Base-by-base conservation (phyloP, 768 basidiomycete species). In the Phaeotremella fagi region DNA sequence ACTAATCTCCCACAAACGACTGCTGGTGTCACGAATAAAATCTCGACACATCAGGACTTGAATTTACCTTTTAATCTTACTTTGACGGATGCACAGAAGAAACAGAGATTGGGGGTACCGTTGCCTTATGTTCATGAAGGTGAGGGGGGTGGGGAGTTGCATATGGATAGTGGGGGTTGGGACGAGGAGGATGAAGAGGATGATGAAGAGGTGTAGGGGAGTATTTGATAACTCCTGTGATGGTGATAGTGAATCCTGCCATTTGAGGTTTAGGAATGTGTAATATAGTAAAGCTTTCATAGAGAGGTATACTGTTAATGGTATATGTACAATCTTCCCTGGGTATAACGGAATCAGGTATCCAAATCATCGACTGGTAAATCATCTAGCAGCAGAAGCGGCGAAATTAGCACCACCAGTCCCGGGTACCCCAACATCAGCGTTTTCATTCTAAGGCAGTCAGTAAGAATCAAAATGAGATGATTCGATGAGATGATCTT, bases 81-180 rank as follows among this genome's bases (percentile, higher is more conserved):
- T 48, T 81, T 97, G 49, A 97, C 90, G 7, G 78, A 82, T 15
- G 82, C 86, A 22, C 94, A 97, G 68, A 84, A 85, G 66, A 80
- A 81, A 56, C 84, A 85, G 20, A 81, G 89, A 47, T 84, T 88
- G 1, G 80, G 82, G 53, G 90, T 97, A 1, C 86, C 89, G 14
- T 76, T 97, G 31, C 94, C 94, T 2, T 99, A 95, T 68, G 87
- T 80, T 2, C 90, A 92, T 66, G 83, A 88, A 78, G 88, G 89
- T 82, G 60, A 71, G 36, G 67, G 67, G 1, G 58, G 49, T 4
- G 46, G 48, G 35, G 47, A 6, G 23, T 36, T 52, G 47, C 23
- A 49, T 43, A 28, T 38, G 50, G 22, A 36, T 23, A 11, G 57
- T 52, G 23, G 35, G 53, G 48, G 28, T 54, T 33, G 18, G 50